Percentiles rank a stretch among this genome's conserved stretches.
Evolutionary conservation across 2,329 filamentous ascomycete genomes (phyloP).

Genomic region (Cladosporium colombiae): DNA sequence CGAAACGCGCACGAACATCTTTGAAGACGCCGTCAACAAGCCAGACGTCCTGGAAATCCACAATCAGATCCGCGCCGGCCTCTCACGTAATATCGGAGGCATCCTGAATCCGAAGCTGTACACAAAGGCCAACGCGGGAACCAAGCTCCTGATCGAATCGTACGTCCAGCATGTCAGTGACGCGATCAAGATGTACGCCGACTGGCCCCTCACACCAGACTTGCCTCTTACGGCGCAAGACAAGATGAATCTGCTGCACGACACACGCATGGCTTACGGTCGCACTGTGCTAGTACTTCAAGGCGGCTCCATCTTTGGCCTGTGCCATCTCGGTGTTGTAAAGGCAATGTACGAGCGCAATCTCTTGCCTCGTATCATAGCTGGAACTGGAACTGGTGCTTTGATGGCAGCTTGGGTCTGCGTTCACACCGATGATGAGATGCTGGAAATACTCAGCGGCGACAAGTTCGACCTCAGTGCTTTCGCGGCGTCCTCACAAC

Average conservation of each 20-base stretch:
- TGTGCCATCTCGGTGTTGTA: slow-evolving; percentile 87
- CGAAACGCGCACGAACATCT: slow-evolving; percentile 63
- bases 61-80: slow-evolving; percentile 74
- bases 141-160: slow-evolving; percentile 86
- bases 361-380: slow-evolving; percentile 84
- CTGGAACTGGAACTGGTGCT: slow-evolving; percentile 86
- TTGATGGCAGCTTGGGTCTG: slow-evolving; percentile 86
- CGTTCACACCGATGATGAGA: slow-evolving; percentile 82
- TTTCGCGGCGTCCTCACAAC: slow-evolving; percentile 57
- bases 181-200: slow-evolving; percentile 74
- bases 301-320: slow-evolving; percentile 85
- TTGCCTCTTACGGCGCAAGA: slow-evolving; percentile 56
- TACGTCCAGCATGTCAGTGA: slow-evolving; percentile 84
- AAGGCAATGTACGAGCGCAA: slow-evolving; percentile 81
- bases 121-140: slow-evolving; percentile 82
- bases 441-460: slow-evolving; percentile 73
- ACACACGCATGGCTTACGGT: slow-evolving; percentile 85
- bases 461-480: slow-evolving; percentile 81
- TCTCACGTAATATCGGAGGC: slow-evolving; percentile 84
- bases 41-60: slow-evolving; percentile 72
- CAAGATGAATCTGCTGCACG: slow-evolving; percentile 83
- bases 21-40: slow-evolving; percentile 27
- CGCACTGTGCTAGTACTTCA: slow-evolving; percentile 83
- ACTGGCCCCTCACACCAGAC: slow-evolving; percentile 54
- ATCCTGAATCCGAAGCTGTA: slow-evolving; percentile 81